Evolutionary conservation across 306 rosid species (phyloP), one percentile per base, ranked within the genome.

Genomic region (Cicer arietinum): DNA sequence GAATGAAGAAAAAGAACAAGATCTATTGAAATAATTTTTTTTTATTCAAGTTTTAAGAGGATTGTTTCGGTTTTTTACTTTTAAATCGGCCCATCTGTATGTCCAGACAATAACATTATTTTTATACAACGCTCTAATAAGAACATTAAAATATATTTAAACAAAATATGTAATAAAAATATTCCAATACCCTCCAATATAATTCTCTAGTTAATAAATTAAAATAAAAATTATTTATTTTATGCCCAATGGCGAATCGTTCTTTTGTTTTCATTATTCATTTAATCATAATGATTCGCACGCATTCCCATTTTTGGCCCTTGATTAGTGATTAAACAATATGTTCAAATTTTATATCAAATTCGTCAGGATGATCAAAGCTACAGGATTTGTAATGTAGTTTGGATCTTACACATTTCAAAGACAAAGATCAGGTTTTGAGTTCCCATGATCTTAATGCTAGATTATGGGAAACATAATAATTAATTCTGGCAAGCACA

Each of bases 341-440:
- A 43, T 59, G 40, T 2, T 39, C 39, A 13, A 41, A 40, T 63
- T 53, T 20, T 20, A 13, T 51, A 8, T 69, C 52, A 57, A 66
- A 66, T 57, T 67, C 0, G 47, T 22, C 7, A 78, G 56, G 73
- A 53, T 61, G 22, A 54, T 61, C 11, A 50, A 71, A 57, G 40
- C 10, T 3, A 17, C 10, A 75, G 16, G 72, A 71, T 84, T 60
- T 72, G 82, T 18, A 52, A n/a, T 80, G 87, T 84, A 60, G 85
- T 62, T 75, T 58, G 71, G 80, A 84, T 84, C 83, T 74, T 41
- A 77, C 62, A 81, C 85, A 80, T 57, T 48, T 81, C 50, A 56
- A 80, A 77, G 87, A 80, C 85, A 84, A 80, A 77, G 54, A 80
- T 79, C 78, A 79, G 47, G 71, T 62, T 81, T 30, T 66, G 63